Conservation (phyloP, 2,329 filamentous ascomycete species). For the Exophiala calicioides region DNA sequence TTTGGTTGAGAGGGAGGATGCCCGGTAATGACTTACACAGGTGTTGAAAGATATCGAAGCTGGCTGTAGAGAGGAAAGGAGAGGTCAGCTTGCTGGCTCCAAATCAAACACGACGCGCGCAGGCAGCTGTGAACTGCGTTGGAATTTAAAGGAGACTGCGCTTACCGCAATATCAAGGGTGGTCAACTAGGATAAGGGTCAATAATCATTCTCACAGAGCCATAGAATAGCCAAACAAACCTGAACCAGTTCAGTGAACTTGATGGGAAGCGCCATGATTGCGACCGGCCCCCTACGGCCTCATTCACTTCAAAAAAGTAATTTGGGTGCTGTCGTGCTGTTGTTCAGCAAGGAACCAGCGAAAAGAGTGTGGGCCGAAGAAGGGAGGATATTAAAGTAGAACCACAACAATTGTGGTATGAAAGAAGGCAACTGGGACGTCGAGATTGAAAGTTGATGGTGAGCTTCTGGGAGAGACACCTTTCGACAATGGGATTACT, state of each 20-base stretch:
- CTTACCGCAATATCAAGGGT: constrained; percentile 57
- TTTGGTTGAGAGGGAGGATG: constrained; percentile 2
- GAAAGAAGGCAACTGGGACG: constrained; percentile 11
- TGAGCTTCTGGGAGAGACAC: constrained; percentile 27
- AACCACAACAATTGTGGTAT: constrained; percentile 18
- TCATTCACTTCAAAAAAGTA: constrained; percentile 26
- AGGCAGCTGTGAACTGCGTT: constrained; percentile 18
- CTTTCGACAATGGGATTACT: constrained; percentile 22
- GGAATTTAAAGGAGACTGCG: constrained; percentile 30
- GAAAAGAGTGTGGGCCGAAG: constrained; percentile 22
- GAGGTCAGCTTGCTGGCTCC: constrained; percentile 28
- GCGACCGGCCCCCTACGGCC: constrained; percentile 35
- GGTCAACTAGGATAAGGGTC: constrained; percentile 52
- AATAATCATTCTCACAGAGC: constrained; percentile 2
- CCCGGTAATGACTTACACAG: constrained; percentile 62
- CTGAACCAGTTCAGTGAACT: constrained; percentile 89
- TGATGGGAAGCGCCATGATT: constrained; percentile 73
- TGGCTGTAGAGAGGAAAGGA: constrained; percentile 50
- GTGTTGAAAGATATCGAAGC: constrained; percentile 82
- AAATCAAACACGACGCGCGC: constrained; percentile 26
- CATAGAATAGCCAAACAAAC: constrained; percentile 44
- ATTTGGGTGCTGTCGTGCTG: constrained; percentile 12
- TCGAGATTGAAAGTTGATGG: constrained; percentile 20
- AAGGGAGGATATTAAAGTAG: constrained; percentile 13
- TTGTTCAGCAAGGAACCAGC: constrained; percentile 9